These are phyloP conservation scores for Limonium bicolor DNA, from an alignment of 148 eudicot species.

Conservation along the genomic window DNA sequence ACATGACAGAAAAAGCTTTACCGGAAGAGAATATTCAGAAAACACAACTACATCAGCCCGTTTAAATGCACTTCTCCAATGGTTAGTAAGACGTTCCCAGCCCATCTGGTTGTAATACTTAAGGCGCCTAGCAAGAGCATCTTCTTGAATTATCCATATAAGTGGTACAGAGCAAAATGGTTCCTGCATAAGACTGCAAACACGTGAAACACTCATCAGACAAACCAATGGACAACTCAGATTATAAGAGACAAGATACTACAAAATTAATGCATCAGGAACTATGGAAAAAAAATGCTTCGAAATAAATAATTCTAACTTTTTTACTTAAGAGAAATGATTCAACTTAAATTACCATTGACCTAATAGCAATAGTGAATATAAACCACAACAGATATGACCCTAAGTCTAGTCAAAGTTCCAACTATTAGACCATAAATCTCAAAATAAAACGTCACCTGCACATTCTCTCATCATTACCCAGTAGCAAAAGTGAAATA, in stretches of 20 bases:
- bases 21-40: conserved; percentile 84
- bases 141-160: conserved; percentile 90
- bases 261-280: no score
- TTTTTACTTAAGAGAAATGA: no score
- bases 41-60: conserved; percentile 88
- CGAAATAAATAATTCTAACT: no score
- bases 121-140: conserved; percentile 72
- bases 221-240: conserved; percentile 7
- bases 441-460: no score
- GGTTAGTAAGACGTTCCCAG: conserved; percentile 50
- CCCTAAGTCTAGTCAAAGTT: no score
- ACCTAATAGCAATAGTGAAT: no score
- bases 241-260: background rate
- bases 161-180: conserved; percentile 95
- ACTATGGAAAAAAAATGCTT: no score
- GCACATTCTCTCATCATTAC: no score
- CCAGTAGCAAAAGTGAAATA: no score
- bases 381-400: no score
- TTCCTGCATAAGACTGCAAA: conserved; percentile 99
- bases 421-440: no score
- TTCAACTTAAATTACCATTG: no score
- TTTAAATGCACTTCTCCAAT: conserved; percentile 59
- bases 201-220: conserved; percentile 55
- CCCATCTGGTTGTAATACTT: conserved; percentile 39
- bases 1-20: conserved; percentile 13